Conservation (phyloP, 805 yeast species). For the Myxozyma mucilagina region DNA sequence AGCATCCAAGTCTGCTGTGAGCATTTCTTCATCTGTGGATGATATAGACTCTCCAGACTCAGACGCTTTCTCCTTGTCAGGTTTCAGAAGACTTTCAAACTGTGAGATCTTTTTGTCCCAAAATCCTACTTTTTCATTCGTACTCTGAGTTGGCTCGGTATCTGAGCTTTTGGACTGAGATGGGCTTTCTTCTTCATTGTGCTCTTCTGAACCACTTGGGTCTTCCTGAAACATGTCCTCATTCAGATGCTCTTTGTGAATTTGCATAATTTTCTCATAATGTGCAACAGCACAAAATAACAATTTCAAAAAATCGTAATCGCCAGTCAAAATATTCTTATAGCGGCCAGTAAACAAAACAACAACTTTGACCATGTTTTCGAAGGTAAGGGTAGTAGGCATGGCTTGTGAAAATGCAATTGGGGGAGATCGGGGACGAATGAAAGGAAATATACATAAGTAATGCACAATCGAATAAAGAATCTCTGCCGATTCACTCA, state of each 20-base stretch:
- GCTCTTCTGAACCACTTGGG: conserved; percentile 14
- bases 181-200: conserved; percentile 28
- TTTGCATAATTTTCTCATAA: conserved; percentile 12
- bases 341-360: conserved; percentile 50
- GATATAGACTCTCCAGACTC: not conserved
- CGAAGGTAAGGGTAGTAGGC: conserved; percentile 41
- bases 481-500: conserved; percentile 39
- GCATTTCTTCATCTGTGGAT: conserved; percentile 33
- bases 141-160: not conserved
- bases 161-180: not conserved
- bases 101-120: conserved; percentile 21
- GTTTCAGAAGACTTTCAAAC: conserved; percentile 2
- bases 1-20: conserved; percentile 23
- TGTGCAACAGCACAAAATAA: conserved; percentile 51
- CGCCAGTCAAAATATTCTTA: conserved; percentile 41
- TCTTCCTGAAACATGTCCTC: not conserved
- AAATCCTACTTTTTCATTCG: conserved; percentile 12
- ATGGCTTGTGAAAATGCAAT: conserved; percentile 20
- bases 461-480: conserved; percentile 47
- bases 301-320: conserved; percentile 47
- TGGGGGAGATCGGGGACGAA: conserved; percentile 39
- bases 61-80: conserved; percentile 1
- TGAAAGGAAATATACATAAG: conserved; percentile 54
- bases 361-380: conserved; percentile 49
- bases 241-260: conserved; percentile 16